A percentile compares a stretch with the other conserved stretches of the same genome.
phyloP scores from a whole-genome alignment of 2,329 filamentous ascomycete genomes.

The Byssoonygena ceratinophila region DNA sequence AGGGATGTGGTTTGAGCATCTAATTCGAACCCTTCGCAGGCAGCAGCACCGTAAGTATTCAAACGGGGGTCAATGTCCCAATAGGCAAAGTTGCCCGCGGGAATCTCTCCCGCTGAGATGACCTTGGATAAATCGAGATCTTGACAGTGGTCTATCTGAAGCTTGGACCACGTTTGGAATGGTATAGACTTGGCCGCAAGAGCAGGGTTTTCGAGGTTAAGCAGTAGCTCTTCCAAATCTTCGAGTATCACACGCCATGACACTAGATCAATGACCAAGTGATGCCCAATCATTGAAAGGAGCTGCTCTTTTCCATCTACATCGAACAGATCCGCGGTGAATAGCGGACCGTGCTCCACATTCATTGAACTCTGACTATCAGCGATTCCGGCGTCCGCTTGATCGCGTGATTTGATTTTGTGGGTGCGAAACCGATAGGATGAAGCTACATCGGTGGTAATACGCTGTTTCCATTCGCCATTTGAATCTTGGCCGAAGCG shows the following conservation, averaged over 20 bases:
- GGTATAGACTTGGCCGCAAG: slow-evolving; percentile 27
- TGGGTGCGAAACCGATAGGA: slow-evolving; percentile 28
- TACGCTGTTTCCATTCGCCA: slow-evolving; percentile 19
- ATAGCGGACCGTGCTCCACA: slow-evolving; percentile 22
- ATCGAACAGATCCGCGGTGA: slow-evolving; percentile 28
- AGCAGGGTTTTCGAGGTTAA: slow-evolving; percentile 26
- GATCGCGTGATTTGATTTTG: slow-evolving; percentile 18
- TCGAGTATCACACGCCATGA: slow-evolving; percentile 18
- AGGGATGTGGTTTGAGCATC: slow-evolving; percentile 26
- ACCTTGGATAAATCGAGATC: slow-evolving; percentile 11
- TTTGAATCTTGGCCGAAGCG: slow-evolving; percentile 22
- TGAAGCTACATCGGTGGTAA: slow-evolving; percentile 22
- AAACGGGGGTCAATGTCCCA: slow-evolving; percentile 28
- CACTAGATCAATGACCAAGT: slow-evolving; percentile 24
- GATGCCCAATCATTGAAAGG: slow-evolving; percentile 27
- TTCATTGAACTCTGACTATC: slow-evolving; percentile 27
- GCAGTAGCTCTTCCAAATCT: slow-evolving; percentile 17
- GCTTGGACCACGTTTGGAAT: slow-evolving; percentile 32
- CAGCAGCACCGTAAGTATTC: slow-evolving; percentile 30
- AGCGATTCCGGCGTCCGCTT: slow-evolving; percentile 23
- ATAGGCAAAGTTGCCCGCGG: slow-evolving; percentile 27
- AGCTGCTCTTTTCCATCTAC: slow-evolving; percentile 20
- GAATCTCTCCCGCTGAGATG: slow-evolving; percentile 24
- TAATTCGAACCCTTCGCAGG: slow-evolving; percentile 28
- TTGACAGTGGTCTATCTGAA: slow-evolving; percentile 24